phyloP scores from a whole-genome alignment of 257 asterid species.

The Gynochthodes officinalis region DNA sequence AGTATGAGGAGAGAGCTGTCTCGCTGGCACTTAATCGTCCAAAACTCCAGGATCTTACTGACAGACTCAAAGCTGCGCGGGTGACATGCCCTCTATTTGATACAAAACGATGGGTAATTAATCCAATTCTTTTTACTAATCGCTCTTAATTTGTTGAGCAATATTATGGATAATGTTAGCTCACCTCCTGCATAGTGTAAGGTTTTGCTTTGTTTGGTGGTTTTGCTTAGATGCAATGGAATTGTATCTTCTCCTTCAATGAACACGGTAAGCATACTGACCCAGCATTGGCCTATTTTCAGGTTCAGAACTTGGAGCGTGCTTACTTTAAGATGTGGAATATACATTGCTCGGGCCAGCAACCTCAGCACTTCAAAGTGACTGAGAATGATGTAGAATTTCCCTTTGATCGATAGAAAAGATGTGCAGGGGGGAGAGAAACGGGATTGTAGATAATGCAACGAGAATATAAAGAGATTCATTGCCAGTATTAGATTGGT shows the following conservation, averaged over 20 bases:
- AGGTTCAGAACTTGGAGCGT: constrained; percentile 94
- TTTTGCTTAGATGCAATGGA: too few species aligned
- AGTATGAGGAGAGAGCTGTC: constrained; percentile 93
- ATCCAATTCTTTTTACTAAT: not conserved
- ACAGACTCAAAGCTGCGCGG: constrained; percentile 77
- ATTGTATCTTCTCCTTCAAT: too few species aligned
- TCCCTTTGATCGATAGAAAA: constrained; percentile 53
- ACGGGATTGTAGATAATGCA: constrained; percentile 46
- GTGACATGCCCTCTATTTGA: constrained; percentile 84
- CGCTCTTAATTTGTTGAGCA: not conserved
- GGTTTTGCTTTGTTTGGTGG: too few species aligned
- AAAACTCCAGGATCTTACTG: constrained; percentile 80
- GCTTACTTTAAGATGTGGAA: constrained; percentile 95
- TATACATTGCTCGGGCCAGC: constrained; percentile 74
- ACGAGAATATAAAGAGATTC: constrained; percentile 20
- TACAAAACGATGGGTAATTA: constrained; percentile 87
- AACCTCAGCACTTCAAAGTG: constrained; percentile 88
- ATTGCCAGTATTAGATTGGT: not conserved
- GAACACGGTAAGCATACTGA: too few species aligned
- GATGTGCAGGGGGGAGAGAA: constrained; percentile 13
- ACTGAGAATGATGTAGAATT: constrained; percentile 63
- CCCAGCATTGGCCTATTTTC: constrained; percentile 16
- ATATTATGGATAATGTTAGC: too few species aligned
- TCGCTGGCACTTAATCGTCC: constrained; percentile 67
- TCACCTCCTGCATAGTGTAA: too few species aligned